These are phyloP conservation scores for Trichosporon asahii DNA, from an alignment of 1,284 basidiomycete species.

Conservation along the genomic window DNA sequence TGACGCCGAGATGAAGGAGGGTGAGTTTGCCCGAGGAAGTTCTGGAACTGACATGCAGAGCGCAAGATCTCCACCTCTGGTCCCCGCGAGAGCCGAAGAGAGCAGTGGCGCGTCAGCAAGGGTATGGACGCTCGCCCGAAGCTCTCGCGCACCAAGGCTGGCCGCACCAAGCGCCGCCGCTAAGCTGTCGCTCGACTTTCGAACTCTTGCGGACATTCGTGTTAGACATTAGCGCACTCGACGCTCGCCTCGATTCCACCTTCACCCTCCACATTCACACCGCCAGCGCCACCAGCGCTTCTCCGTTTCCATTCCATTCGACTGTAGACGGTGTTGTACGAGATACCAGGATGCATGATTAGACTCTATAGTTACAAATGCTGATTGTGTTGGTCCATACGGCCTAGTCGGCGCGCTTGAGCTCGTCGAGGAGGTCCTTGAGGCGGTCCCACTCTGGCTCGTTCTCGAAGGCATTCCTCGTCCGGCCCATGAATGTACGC, in stretches of 20 bases:
- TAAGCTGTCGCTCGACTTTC: neutral
- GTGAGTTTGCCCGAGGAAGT: slow-evolving; percentile 8
- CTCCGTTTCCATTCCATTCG: neutral
- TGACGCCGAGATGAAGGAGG: slow-evolving; percentile 27
- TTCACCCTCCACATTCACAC: neutral
- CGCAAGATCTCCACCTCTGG: slow-evolving; percentile 50
- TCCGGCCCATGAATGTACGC: slow-evolving; percentile 75
- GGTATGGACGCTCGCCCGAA: slow-evolving; percentile 46
- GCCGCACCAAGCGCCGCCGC: slow-evolving; percentile 35
- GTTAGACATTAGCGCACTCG: neutral
- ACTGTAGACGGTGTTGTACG: slow-evolving; percentile 12
- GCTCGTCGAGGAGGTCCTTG: slow-evolving; percentile 55
- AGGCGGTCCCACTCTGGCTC: slow-evolving; percentile 77
- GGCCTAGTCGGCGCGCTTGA: slow-evolving; percentile 39
- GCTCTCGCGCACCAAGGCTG: slow-evolving; percentile 40
- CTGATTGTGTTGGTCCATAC: neutral
- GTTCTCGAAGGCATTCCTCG: slow-evolving; percentile 66
- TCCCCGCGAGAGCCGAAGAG: slow-evolving; percentile 44
- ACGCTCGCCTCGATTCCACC: neutral
- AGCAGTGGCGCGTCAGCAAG: slow-evolving; percentile 49
- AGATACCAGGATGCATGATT: slow-evolving; percentile 22
- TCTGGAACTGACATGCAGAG: slow-evolving; percentile 20
- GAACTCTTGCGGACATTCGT: neutral
- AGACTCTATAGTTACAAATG: slow-evolving; percentile 14
- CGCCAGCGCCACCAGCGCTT: neutral